Base-by-base conservation (phyloP, 2,329 filamentous ascomycete species). In the Neodidymelliopsis sp. region DNA sequence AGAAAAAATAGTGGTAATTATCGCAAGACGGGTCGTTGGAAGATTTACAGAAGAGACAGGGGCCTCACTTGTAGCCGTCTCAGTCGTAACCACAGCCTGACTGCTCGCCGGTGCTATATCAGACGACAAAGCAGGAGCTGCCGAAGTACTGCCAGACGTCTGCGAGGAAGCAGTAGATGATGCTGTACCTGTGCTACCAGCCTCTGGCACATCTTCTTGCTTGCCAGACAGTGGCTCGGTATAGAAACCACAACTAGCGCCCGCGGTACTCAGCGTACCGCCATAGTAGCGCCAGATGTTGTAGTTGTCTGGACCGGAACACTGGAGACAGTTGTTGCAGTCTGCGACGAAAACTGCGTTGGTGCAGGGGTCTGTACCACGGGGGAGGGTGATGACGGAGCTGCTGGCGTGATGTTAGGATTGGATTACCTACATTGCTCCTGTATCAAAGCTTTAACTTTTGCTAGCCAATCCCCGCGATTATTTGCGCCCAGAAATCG, bases 251-350 rank as follows among this genome's bases (percentile, higher is more conserved):
- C 63, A 66, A n/a, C 34, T 43, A 4, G 25, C 39, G n/a, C 56
- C 77, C 3, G 65, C 69, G 12, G 36, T 58, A n/a, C 59, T 65
- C 18, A 79, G 56, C 0, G 68, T 65, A 30, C 49, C 59, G 9
- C 76, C 69, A 52, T 80, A 79, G 63, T 74, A 73, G 31, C 67
- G 57, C 77, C 77, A 79, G 59, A 79, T 77, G 45, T 75, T 66
- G 44, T 70, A 67, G 31, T 76, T 74, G 30, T 75, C 71, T 10
- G 65, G 63, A n/a, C 65, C 65, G 13, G 77, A 70, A 56, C 77
- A 79, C 31, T 70, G 58, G 33, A 79, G 69, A 56, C 79, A 82
- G 20, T 63, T 73, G 18, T 74, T 60, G 63, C 79, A 75, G 53
- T 75, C 66, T 11, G 62, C 56, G 16, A 70, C 54, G 73, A 80